These are phyloP conservation scores for Arabidopsis hybrid DNA, from an alignment of 441 rosid species.

Conservation along the genomic window DNA sequence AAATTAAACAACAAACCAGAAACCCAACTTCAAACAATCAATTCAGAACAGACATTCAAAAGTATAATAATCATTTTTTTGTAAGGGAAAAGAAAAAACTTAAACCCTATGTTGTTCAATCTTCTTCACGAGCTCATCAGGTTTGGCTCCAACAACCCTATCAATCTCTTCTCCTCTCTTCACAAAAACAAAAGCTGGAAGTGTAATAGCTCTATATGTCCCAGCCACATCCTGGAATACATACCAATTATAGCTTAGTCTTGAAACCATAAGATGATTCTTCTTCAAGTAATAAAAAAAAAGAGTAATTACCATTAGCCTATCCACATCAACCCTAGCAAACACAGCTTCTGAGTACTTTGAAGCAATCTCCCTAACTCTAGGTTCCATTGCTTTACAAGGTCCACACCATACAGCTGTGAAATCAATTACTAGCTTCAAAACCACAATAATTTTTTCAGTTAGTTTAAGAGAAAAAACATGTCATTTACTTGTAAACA, in stretches of 20 bases:
- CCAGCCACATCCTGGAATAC: slow-evolving; percentile 61
- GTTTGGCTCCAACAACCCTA: slow-evolving; percentile 64
- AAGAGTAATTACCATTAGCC: slow-evolving; percentile 48
- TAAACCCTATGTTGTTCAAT: slow-evolving; percentile 53
- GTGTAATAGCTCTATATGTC: slow-evolving; percentile 49
- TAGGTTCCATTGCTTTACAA: slow-evolving; percentile 66
- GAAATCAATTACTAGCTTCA: slow-evolving; percentile 79
- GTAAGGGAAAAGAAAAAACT: neutral
- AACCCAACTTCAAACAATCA: slow-evolving; percentile 4
- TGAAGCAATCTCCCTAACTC: slow-evolving; percentile 57
- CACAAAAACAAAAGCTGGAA: slow-evolving; percentile 72
- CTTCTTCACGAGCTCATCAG: slow-evolving; percentile 63
- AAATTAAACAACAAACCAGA: slow-evolving; percentile 13
- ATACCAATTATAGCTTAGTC: slow-evolving; percentile 8
- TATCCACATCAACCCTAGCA: slow-evolving; percentile 77
- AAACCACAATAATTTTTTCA: slow-evolving; percentile 5
- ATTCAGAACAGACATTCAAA: neutral
- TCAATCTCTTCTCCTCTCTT: slow-evolving; percentile 73
- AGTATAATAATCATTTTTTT: neutral
- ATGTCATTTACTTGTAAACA: slow-evolving; percentile 11
- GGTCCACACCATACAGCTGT: slow-evolving; percentile 87
- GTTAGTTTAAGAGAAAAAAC: slow-evolving; percentile 6
- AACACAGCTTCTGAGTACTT: slow-evolving; percentile 59
- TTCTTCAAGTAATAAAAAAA: neutral
- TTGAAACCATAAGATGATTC: neutral